Conservation (phyloP, 805 yeast species). For the Ogataea chonburiensis region DNA sequence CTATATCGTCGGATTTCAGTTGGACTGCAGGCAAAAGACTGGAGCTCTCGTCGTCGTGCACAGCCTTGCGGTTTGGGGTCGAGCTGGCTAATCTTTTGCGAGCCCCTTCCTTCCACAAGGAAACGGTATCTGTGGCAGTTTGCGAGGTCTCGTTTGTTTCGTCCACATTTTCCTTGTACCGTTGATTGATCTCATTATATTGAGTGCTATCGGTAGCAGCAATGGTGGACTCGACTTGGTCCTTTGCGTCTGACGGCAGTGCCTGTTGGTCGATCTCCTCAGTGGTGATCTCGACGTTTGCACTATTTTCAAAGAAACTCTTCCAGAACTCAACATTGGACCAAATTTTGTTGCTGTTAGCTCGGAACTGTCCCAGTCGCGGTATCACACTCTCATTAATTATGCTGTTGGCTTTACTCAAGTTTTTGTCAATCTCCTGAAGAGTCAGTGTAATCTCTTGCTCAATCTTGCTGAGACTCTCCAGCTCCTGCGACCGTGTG, state of each 20-base stretch:
- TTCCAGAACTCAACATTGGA: conserved; percentile 72
- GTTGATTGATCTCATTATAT: conserved; percentile 18
- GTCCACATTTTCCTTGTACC: conserved; percentile 19
- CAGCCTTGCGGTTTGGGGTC: conserved; percentile 23
- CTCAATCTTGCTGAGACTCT: conserved; percentile 64
- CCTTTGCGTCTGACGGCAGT: conserved; percentile 1
- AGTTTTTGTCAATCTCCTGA: conserved; percentile 76
- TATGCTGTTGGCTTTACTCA: conserved; percentile 63
- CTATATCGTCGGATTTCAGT: conserved; percentile 19
- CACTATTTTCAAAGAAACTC: conserved; percentile 60
- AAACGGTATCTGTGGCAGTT: conserved; percentile 20
- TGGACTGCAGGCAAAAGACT: conserved; percentile 19
- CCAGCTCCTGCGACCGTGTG: conserved; percentile 23
- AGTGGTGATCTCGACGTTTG: conserved; percentile 32
- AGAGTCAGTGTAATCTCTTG: conserved; percentile 75
- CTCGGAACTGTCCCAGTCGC: conserved; percentile 57
- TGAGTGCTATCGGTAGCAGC: conserved; percentile 16
- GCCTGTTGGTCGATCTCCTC: conserved; percentile 17
- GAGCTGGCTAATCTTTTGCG: conserved; percentile 20
- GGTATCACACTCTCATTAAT: conserved; percentile 71
- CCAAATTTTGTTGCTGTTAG: conserved; percentile 60
- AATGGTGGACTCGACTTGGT: conserved; percentile 4
- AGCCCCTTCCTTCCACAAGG: conserved; percentile 21
- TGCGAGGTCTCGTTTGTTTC: conserved; percentile 16
- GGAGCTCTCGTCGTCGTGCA: conserved; percentile 6